Percentiles rank a stretch among this genome's conserved stretches.
These are phyloP conservation scores for Hirsutella rhossiliensis DNA, from an alignment of 2,329 filamentous ascomycete species.

Conservation along the genomic window DNA sequence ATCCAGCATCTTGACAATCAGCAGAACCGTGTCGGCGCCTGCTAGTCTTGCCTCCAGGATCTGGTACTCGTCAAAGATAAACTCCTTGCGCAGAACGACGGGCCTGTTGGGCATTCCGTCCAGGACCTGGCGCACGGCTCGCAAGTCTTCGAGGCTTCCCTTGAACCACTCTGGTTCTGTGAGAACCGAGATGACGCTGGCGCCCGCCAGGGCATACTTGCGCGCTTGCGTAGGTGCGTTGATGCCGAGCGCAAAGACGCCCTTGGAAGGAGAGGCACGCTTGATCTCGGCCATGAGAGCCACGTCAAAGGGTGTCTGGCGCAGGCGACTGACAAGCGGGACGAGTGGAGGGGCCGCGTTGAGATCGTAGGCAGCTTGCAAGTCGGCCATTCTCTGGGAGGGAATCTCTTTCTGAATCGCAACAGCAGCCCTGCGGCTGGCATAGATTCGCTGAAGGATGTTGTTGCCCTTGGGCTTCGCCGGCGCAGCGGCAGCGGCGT, in stretches of 20 bases:
- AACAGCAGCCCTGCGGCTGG: conserved; percentile 63
- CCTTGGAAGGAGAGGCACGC: conserved; percentile 90
- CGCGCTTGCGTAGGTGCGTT: conserved; percentile 83
- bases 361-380: conserved; percentile 78
- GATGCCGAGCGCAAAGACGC: conserved; percentile 76
- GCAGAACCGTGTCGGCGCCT: conserved; percentile 83
- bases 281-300: conserved; percentile 97
- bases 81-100: conserved; percentile 88
- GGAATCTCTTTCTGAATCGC: conserved; percentile 73
- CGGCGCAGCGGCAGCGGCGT: conserved; percentile 13
- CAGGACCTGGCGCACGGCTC: conserved; percentile 77
- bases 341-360: conserved; percentile 77
- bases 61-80: conserved; percentile 96
- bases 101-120: conserved; percentile 85
- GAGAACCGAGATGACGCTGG: conserved; percentile 95
- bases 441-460: conserved; percentile 86
- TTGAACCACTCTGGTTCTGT: conserved; percentile 99
- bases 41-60: conserved; percentile 89
- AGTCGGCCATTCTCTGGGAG: conserved; percentile 69
- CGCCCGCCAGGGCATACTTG: conserved; percentile 85
- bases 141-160: conserved; percentile 87
- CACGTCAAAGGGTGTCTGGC: conserved; percentile 75
- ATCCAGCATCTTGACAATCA: conserved; percentile 98
- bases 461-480: conserved; percentile 53
- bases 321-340: conserved; percentile 65